Base-by-base conservation (phyloP, 164 flowering plant species). In the Annona cherimola region DNA sequence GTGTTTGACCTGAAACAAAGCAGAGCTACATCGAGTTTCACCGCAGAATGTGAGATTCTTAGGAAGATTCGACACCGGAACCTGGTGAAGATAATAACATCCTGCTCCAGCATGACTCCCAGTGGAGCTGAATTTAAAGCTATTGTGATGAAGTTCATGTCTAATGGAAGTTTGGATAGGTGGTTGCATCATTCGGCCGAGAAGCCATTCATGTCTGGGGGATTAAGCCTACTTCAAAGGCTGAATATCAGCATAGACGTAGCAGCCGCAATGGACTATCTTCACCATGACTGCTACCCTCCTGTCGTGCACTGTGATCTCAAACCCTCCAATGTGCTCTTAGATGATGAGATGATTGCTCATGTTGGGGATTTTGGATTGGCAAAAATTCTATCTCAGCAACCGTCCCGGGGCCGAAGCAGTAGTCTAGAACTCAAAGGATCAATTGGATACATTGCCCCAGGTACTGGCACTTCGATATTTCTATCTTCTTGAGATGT, bases 61-160 rank as follows among this genome's bases (percentile, higher is more conserved):
- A 78, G 79, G 72, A 77, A 77, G 35, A 73, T 81, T 11, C 79
- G 91, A 72, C 93, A 89, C 40, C 76, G 88, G 26, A 89, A 89
- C 76, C 88, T 89, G 35, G 83, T 87, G 4, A 84, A 81, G 44
- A 71, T 88, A 18, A 72, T 85, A 16, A 85, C 85, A 0, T 75
- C 80, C 0, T 87, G 90, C 78, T 84, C 87, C 0, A 84, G 87
- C 68, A 2, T 81, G 41, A 86, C 85, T 70, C 77, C 19, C 50
- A 76, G 40, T 41, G 76, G 76, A 18, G 35, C 2, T 16, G 85
- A 86, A 16, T 88, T 88, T 71, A 70, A 71, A 45, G 87, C 84
- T 66, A 63, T 88, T 63, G 85, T 88, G 12, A 79, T 74, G n/a
- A 86, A 87, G 74, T 85, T 76, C 70, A 67, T 88, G 76, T 42